Conservation (phyloP, 2,329 filamentous ascomycete species). For the Periglandula ipomoeae region DNA sequence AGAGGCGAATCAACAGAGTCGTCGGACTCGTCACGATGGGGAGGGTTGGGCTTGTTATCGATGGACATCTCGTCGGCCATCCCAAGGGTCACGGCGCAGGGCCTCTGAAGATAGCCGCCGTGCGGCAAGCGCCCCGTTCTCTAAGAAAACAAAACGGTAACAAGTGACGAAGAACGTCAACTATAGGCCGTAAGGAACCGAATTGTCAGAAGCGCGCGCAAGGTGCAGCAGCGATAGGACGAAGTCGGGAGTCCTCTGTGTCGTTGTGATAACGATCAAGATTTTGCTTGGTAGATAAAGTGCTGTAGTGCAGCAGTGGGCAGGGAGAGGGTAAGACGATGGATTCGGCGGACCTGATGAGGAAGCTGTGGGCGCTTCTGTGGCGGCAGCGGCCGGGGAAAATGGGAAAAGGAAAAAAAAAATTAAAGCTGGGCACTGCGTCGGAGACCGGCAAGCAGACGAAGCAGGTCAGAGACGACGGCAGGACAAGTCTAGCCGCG, state of each 20-base stretch:
- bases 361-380: conserved; percentile 15
- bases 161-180: conserved; percentile 8
- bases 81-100: conserved; percentile 31
- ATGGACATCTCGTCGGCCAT: conserved; percentile 63
- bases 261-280: conserved; percentile 8
- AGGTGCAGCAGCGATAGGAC: conserved; percentile 8
- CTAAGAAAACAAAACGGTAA: conserved; percentile 22
- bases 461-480: not conserved
- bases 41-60: conserved; percentile 34
- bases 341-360: conserved; percentile 6
- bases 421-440: conserved; percentile 8
- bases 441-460: not conserved
- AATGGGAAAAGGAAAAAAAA: not conserved
- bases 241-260: conserved; percentile 7
- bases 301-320: not conserved
- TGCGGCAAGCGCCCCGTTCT: conserved; percentile 27
- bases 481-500: not conserved
- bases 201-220: not conserved
- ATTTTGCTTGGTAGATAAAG: conserved; percentile 10
- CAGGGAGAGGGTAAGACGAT: conserved; percentile 15
- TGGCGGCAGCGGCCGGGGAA: conserved; percentile 12
- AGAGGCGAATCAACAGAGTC: conserved; percentile 53
- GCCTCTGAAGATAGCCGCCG: conserved; percentile 22
- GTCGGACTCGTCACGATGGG: conserved; percentile 46
- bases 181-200: conserved; percentile 1